Conservation (phyloP, 495 filamentous ascomycete species). For the Hypoxylon lienhwacheense region DNA sequence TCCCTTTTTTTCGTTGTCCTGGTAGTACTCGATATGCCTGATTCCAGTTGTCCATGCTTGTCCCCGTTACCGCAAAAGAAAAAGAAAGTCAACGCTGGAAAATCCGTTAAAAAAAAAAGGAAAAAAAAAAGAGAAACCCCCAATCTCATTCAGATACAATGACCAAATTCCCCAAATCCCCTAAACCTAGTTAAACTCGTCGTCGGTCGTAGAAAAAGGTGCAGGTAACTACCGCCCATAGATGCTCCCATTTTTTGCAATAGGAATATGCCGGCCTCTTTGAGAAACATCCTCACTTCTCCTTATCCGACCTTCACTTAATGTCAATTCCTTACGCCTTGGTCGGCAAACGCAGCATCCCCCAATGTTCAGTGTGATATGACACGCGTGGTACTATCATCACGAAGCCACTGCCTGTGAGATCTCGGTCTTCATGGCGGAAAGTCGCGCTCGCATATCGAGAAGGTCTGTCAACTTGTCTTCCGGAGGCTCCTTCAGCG, state of each 20-base stretch:
- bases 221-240: neutral
- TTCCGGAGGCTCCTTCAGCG: constrained; percentile 53
- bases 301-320: neutral
- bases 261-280: constrained; percentile 8
- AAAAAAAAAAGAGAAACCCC: constrained; percentile 1
- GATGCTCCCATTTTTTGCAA: constrained; percentile 15
- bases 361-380: no score
- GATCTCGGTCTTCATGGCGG: constrained; percentile 68
- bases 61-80: constrained; percentile 4
- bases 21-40: constrained; percentile 16
- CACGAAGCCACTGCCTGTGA: constrained; percentile 51
- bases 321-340: no score
- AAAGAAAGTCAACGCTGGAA: constrained; percentile 5
- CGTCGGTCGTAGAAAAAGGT: no score
- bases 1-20: constrained; percentile 11
- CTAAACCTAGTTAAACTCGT: no score
- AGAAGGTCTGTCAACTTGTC: constrained; percentile 60
- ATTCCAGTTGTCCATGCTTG: constrained; percentile 20
- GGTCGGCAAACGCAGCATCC: no score
- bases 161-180: no score
- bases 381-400: constrained; percentile 2
- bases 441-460: constrained; percentile 62
- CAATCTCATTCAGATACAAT: constrained; percentile 6
- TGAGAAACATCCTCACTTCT: neutral
- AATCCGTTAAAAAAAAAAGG: constrained; percentile 4